A percentile compares a stretch with the other conserved stretches of the same genome.
phyloP scores from a whole-genome alignment of 805 yeast genomes.

The Groenewaldozyma salmanticensis region DNA sequence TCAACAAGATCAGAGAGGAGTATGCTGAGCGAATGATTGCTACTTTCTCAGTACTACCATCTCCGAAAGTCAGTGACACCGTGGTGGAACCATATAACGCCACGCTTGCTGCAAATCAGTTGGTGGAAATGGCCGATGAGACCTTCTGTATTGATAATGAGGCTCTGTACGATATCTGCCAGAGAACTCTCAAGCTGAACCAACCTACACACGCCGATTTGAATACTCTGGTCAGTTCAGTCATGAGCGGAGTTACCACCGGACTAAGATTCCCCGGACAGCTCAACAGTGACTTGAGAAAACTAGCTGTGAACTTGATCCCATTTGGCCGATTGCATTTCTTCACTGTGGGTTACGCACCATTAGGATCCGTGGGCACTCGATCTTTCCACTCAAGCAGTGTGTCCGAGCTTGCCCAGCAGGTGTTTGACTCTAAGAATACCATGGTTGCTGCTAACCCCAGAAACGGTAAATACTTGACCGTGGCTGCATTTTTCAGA shows the following conservation, averaged over 20 bases:
- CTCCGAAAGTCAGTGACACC: constrained; percentile 85
- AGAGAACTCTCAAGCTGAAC: constrained; percentile 68
- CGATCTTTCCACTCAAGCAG: constrained; percentile 75
- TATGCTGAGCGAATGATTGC: constrained; percentile 96
- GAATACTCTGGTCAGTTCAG: constrained; percentile 76
- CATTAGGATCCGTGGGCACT: constrained; percentile 72
- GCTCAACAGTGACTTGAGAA: constrained; percentile 84
- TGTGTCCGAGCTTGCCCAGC: constrained; percentile 89
- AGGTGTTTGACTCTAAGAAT: constrained; percentile 82
- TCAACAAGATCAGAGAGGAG: constrained; percentile 82
- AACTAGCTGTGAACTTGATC: constrained; percentile 86
- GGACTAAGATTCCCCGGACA: constrained; percentile 93
- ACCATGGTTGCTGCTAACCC: constrained; percentile 97
- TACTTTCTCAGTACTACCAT: constrained; percentile 86
- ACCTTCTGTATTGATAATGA: constrained; percentile 94
- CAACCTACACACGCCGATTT: constrained; percentile 74
- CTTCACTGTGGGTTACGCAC: constrained; percentile 93
- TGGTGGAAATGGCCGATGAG: constrained; percentile 84
- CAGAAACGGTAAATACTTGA: constrained; percentile 78
- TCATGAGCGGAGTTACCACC: constrained; percentile 93
- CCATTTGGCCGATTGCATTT: constrained; percentile 94
- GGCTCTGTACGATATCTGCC: constrained; percentile 84
- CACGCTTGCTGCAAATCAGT: constrained; percentile 80
- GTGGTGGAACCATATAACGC: constrained; percentile 95
- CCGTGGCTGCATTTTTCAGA: constrained; percentile 90